phyloP scores from a whole-genome alignment of 1,139 yeast species.

The Kazachstania sp. region DNA sequence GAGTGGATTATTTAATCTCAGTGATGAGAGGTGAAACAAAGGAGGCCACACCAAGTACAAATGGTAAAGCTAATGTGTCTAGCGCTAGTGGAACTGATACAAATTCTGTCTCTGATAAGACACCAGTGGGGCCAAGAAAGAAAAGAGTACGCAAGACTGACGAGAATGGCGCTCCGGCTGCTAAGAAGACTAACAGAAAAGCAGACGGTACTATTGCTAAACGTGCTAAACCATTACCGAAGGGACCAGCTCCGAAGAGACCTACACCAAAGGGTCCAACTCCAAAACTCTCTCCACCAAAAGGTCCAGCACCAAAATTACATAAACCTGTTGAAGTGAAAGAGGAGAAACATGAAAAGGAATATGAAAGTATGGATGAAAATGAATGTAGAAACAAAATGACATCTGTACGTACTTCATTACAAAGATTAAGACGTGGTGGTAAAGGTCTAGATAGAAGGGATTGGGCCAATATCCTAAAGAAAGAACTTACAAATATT shows the following conservation, averaged over 20 bases:
- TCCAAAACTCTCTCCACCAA: conserved; percentile 15
- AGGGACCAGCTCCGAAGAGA: conserved; percentile 14
- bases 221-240: conserved; percentile 15
- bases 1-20: conserved; percentile 77
- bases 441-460: conserved; percentile 73
- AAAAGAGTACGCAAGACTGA: conserved; percentile 14
- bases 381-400: conserved; percentile 54
- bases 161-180: neutral
- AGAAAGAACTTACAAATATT: conserved; percentile 62
- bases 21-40: conserved; percentile 40
- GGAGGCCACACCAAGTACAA: conserved; percentile 10
- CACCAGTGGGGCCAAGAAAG: conserved; percentile 8
- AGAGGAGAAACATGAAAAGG: conserved; percentile 35
- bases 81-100: neutral
- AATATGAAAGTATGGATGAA: conserved; percentile 80
- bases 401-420: conserved; percentile 66
- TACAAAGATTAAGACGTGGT: conserved; percentile 69
- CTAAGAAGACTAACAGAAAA: neutral
- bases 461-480: conserved; percentile 74
- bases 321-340: neutral
- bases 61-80: neutral
- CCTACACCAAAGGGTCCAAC: conserved; percentile 8
- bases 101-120: conserved; percentile 5
- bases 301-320: conserved; percentile 14
- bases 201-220: conserved; percentile 6